Percentiles rank a stretch among this genome's conserved stretches.
These are phyloP conservation scores for Calocybe indica DNA, from an alignment of 768 basidiomycete genomes.

Conservation along the genomic window DNA sequence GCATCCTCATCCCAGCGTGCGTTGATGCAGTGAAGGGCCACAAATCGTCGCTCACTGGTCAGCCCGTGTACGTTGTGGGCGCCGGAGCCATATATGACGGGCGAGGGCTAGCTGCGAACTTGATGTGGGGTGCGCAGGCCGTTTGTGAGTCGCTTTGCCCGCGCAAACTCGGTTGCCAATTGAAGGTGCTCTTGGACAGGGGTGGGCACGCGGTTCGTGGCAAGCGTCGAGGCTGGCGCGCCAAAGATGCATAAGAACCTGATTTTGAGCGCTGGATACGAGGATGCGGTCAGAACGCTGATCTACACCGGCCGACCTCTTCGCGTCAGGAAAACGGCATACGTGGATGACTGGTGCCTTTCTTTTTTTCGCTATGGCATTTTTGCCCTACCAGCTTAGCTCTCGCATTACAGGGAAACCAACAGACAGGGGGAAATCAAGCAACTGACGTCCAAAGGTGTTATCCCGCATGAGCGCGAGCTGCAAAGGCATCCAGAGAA, in stretches of 20 bases:
- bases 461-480: slow-evolving; percentile 69
- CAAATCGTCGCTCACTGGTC: slow-evolving; percentile 74
- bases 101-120: slow-evolving; percentile 78
- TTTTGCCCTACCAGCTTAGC: background rate
- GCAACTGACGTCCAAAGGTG: slow-evolving; percentile 76
- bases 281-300: slow-evolving; percentile 78
- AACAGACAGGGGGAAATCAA: slow-evolving; percentile 79
- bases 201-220: slow-evolving; percentile 89
- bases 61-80: slow-evolving; percentile 83
- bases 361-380: slow-evolving; percentile 1
- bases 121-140: slow-evolving; percentile 85
- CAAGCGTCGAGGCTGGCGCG: slow-evolving; percentile 72
- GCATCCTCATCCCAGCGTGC: slow-evolving; percentile 86
- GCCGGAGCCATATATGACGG: slow-evolving; percentile 93
- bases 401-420: slow-evolving; percentile 48
- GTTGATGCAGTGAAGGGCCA: slow-evolving; percentile 78
- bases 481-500: slow-evolving; percentile 79
- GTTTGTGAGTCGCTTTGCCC: slow-evolving; percentile 55
- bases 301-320: slow-evolving; percentile 90
- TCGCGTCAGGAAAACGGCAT: slow-evolving; percentile 79
- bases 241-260: slow-evolving; percentile 83
- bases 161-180: background rate
- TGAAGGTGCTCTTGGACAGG: slow-evolving; percentile 26
- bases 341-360: slow-evolving; percentile 75
- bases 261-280: slow-evolving; percentile 61